phyloP scores from a whole-genome alignment of 1,139 yeast genomes.

The Diutina mesorugosa region DNA sequence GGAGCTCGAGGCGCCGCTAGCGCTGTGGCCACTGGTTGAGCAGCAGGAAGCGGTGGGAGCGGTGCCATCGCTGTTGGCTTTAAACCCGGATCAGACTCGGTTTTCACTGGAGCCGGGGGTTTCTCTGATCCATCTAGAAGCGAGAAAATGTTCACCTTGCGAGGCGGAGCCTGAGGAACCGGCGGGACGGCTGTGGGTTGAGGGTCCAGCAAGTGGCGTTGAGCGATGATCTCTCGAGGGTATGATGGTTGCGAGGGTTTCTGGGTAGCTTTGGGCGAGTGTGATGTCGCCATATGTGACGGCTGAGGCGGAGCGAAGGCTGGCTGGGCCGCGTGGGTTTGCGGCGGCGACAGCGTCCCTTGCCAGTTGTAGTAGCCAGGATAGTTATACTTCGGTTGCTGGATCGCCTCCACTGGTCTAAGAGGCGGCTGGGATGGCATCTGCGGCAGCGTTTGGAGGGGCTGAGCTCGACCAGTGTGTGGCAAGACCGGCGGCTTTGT shows the following conservation, averaged over 20 bases:
- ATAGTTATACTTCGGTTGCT: background rate
- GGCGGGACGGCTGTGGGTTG: background rate
- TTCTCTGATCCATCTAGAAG: background rate
- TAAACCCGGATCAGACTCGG: background rate
- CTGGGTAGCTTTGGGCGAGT: background rate
- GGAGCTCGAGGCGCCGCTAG: background rate
- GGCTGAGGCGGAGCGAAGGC: background rate
- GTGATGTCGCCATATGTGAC: background rate
- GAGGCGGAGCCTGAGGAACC: background rate
- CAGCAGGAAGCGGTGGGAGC: too few relatives aligned
- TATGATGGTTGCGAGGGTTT: background rate
- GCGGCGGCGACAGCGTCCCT: background rate
- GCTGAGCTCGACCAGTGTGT: background rate
- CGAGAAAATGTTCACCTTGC: background rate
- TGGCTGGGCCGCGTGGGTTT: background rate
- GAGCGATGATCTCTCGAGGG: background rate
- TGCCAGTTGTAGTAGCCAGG: background rate
- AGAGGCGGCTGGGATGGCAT: background rate
- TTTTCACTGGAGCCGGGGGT: background rate
- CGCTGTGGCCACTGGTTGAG: background rate
- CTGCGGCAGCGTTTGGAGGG: background rate
- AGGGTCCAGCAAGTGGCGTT: background rate
- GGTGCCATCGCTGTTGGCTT: background rate
- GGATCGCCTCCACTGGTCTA: background rate
- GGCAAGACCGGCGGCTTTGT: conserved; percentile 3